phyloP scores from a whole-genome alignment of 1,284 basidiomycete species.

The Leccinum huronense region DNA sequence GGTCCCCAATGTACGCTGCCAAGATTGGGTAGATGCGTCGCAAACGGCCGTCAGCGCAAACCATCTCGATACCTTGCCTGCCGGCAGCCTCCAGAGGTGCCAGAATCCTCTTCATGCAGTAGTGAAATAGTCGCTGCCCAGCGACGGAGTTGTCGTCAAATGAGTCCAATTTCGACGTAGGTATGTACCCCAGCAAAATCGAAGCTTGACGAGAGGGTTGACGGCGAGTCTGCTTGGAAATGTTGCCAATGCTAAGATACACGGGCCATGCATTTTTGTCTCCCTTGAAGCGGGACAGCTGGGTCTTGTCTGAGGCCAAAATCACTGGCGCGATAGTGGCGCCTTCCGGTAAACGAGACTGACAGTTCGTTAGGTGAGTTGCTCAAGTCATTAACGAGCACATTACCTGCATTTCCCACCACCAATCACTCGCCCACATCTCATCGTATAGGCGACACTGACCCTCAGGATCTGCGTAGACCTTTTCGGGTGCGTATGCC shows the following conservation, averaged over 20 bases:
- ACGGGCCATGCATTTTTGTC: background rate
- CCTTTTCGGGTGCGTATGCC: background rate
- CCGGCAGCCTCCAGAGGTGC: background rate
- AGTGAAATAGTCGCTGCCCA: background rate
- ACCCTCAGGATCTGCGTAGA: background rate
- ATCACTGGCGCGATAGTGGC: background rate
- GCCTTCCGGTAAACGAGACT: background rate
- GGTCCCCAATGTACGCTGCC: conserved; percentile 7
- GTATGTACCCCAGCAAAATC: background rate
- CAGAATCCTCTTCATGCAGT: background rate
- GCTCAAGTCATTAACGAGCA: background rate
- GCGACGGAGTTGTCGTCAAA: background rate
- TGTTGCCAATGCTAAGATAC: background rate
- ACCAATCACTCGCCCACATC: background rate
- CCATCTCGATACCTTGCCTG: background rate
- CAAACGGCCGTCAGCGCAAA: background rate
- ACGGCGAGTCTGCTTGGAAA: background rate
- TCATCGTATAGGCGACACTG: background rate
- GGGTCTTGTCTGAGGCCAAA: background rate
- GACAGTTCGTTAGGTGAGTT: background rate
- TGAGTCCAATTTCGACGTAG: background rate
- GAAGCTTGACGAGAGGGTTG: background rate
- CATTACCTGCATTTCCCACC: background rate
- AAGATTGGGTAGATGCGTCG: conserved; percentile 23
- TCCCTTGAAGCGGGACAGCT: background rate